Percentiles rank a stretch among this genome's conserved stretches.
Evolutionary conservation across 345 rosid genomes (phyloP).

Genomic region (Ceriops tagal): DNA sequence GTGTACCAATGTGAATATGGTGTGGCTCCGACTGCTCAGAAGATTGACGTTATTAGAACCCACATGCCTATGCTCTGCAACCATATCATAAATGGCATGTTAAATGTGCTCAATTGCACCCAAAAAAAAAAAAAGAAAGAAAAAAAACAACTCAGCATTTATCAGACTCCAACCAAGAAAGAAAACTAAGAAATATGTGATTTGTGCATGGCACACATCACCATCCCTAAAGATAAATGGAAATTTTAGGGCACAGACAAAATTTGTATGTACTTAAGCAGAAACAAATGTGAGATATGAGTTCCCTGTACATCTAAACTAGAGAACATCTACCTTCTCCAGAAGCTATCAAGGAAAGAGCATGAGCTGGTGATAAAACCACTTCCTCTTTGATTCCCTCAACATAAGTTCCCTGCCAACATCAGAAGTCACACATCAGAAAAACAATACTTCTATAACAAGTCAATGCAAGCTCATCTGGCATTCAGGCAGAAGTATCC

Average conservation of each 20-base stretch:
- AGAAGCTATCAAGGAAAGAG: constrained; percentile 87
- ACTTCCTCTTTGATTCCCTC: constrained; percentile 96
- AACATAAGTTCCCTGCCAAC: constrained; percentile 70
- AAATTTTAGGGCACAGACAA: too few relatives aligned
- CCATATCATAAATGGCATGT: constrained; percentile 19
- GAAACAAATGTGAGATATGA: not conserved
- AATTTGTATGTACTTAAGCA: too few relatives aligned
- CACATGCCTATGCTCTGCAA: constrained; percentile 86
- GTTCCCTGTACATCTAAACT: not conserved
- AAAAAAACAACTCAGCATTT: not conserved
- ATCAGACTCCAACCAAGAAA: too few relatives aligned
- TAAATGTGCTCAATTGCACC: constrained; percentile 9
- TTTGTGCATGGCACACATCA: too few relatives aligned
- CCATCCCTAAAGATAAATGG: too few relatives aligned
- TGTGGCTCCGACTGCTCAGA: constrained; percentile 95
- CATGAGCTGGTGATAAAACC: constrained; percentile 95
- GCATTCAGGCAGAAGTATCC: too few relatives aligned
- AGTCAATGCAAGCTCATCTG: not conserved
- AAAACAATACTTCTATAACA: constrained; percentile 5
- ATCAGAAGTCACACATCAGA: constrained; percentile 20
- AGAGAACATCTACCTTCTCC: constrained; percentile 68
- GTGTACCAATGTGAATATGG: constrained; percentile 79
- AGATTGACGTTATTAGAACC: constrained; percentile 94
- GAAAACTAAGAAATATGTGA: too few relatives aligned
- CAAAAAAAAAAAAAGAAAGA: not conserved